A percentile compares a stretch with the other conserved stretches of the same genome.
These are phyloP conservation scores for Catharanthus roseus DNA, from an alignment of 257 asterid genomes.

Conservation along the genomic window DNA sequence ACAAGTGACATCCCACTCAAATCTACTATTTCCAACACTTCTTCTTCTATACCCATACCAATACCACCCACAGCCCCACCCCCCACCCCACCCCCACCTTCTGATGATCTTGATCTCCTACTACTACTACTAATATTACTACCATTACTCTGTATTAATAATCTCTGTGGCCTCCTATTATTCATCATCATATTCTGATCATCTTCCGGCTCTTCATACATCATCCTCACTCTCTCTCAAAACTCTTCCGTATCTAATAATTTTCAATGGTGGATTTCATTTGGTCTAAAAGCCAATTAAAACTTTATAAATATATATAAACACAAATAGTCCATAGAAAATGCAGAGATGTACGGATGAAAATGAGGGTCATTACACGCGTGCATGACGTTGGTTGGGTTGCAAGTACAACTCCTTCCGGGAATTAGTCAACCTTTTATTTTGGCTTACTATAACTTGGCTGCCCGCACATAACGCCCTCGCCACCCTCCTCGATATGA, in stretches of 20 bases:
- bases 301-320: background rate
- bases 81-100: too few species aligned
- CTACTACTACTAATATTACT: too few species aligned
- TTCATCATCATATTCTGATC: conserved; percentile 10
- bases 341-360: background rate
- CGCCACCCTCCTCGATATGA: too few species aligned
- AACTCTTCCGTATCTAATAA: too few species aligned
- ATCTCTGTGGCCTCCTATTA: background rate
- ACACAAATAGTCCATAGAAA: background rate
- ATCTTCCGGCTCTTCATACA: conserved; percentile 6
- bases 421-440: background rate
- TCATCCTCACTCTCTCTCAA: conserved; percentile 9
- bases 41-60: conserved; percentile 1
- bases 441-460: background rate
- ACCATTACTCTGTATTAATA: too few species aligned
- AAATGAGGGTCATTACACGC: background rate
- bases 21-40: conserved; percentile 53
- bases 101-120: background rate
- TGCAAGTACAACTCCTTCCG: background rate
- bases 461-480: background rate
- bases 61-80: too few species aligned
- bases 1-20: conserved; percentile 73
- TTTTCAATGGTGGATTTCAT: background rate
- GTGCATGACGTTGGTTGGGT: background rate
- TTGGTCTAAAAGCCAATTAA: background rate